Base-by-base conservation (phyloP, 164 flowering plant genomes). In the Dillenia turbinata region DNA sequence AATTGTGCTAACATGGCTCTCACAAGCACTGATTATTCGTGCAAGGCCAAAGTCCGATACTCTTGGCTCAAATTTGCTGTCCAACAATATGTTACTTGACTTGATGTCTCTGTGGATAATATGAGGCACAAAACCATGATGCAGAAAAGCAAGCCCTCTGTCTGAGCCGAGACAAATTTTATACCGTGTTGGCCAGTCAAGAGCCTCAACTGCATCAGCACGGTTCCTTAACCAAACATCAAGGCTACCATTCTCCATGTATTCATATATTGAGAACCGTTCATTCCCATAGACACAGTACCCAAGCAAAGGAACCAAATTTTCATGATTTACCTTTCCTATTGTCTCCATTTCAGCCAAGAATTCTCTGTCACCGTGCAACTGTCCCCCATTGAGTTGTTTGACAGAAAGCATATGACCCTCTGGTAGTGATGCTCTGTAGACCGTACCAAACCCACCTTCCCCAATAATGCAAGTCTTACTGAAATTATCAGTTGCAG, bases 31-130 rank as follows among this genome's bases (percentile, higher is more conserved):
- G 50, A 85, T 83, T 10, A 85, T 81, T 10, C 91, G 73, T 4
- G 91, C 88, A 44, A 85, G 74, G 10, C 91, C 91, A 52, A 85
- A 85, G 67, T 85, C 91, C 1, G 91, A 80, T 12, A 85, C 88
- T 52, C 82, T 62, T 3, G 91, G 76, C 62, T 83, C 79, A 43
- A 85, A 79, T 17, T 58, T 63, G 49, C 56, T 50, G 57, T 82
- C 88, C 68, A 83, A 54, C 49, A 85, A 54, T 49, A 85, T 80
- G 61, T 85, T 85, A 73, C 88, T 81, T 8, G 90, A 83, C 67
- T 85, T 85, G 55, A 85, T 83, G 78, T 85, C 90, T 46, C 90
- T 67, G 60, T 83, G 90, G 53, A 85, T 83, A 50, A 85, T 81
- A 77, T 83, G 88, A 2, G 90, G 90, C 8, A 75, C 81, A 58